Evolutionary conservation across 1,284 basidiomycete genomes (phyloP).

Genomic region (Puccinia polysora): DNA sequence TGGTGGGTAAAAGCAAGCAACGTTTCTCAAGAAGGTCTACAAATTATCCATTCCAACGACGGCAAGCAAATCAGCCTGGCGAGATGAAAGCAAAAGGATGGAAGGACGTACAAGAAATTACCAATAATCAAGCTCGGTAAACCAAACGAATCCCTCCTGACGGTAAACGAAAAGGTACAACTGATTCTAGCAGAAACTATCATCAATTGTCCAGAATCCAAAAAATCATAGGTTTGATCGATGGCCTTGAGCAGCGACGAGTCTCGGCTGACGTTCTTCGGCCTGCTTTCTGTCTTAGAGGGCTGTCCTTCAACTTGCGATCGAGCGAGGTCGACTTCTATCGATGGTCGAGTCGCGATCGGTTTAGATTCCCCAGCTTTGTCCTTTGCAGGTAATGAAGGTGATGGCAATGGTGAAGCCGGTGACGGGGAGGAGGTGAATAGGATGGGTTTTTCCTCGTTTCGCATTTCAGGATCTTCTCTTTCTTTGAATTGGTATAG

Average conservation of each 20-base stretch:
- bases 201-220: constrained; percentile 42
- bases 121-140: constrained; percentile 44
- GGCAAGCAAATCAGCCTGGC: background rate
- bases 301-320: too few species aligned
- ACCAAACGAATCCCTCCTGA: constrained; percentile 65
- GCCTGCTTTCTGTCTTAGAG: too few species aligned
- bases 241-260: too few species aligned
- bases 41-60: too few species aligned
- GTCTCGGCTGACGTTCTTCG: too few species aligned
- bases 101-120: constrained; percentile 29
- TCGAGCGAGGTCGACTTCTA: too few species aligned
- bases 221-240: constrained; percentile 47
- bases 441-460: constrained; percentile 12
- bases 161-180: constrained; percentile 94
- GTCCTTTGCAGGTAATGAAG: too few species aligned
- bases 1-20: too few species aligned
- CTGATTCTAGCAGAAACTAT: background rate
- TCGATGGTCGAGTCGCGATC: too few species aligned
- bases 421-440: too few species aligned
- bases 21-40: background rate
- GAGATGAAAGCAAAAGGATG: background rate
- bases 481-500: constrained; percentile 53
- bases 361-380: too few species aligned
- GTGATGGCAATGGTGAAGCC: too few species aligned
- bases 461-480: constrained; percentile 35